Conservation (phyloP, 257 asterid genomes). For the Gentiana dahurica region DNA sequence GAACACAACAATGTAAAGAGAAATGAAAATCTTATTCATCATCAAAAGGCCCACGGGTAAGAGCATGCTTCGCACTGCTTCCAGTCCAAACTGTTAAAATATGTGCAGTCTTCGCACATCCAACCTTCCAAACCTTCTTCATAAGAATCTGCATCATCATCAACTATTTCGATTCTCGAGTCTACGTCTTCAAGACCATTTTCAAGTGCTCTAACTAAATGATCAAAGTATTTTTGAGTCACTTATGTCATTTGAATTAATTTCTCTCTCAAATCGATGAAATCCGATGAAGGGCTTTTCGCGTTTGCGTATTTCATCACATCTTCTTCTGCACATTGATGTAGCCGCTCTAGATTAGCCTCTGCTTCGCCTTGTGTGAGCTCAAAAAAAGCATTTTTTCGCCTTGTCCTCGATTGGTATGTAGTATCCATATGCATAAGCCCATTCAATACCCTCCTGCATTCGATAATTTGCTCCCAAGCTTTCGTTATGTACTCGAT, state of each 20-base stretch:
- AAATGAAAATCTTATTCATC: too few species aligned
- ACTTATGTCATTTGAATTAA: background rate
- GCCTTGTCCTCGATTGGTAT: background rate
- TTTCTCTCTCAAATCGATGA: background rate
- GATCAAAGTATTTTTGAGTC: background rate
- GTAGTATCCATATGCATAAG: background rate
- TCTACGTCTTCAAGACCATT: background rate
- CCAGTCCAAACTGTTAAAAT: too few species aligned
- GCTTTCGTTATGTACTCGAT: background rate
- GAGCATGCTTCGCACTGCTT: too few species aligned
- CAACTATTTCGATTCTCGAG: too few species aligned
- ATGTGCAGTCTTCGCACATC: too few species aligned
- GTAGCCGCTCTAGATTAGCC: background rate
- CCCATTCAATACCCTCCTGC: conserved; percentile 1
- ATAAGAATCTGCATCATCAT: too few species aligned
- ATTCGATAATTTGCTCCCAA: background rate
- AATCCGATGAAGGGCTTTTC: background rate
- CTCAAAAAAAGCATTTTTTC: background rate
- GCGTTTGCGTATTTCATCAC: background rate
- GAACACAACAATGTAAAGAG: too few species aligned
- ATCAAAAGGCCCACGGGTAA: too few species aligned
- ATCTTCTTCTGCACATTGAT: background rate
- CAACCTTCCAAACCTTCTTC: too few species aligned
- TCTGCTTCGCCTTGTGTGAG: background rate
- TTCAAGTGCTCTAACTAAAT: background rate